Evolutionary conservation across 2,329 filamentous ascomycete genomes (phyloP).

Genomic region (Epichloe coenophiala): DNA sequence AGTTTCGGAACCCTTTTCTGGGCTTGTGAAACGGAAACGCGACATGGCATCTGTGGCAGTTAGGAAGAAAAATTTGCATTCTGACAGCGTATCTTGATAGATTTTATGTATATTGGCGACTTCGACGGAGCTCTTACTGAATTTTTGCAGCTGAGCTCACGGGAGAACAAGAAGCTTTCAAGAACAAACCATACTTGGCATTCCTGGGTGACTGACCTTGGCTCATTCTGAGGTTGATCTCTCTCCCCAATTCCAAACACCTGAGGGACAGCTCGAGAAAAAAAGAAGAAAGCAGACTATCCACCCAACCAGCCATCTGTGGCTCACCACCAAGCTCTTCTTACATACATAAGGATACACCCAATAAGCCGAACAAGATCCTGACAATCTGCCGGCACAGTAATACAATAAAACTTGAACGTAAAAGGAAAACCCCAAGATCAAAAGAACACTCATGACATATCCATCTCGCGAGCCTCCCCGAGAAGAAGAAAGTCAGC

Average conservation of each 20-base stretch:
- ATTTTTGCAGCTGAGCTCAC: no score
- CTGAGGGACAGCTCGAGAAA: not conserved
- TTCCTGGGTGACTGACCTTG: not conserved
- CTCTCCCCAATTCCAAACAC: not conserved
- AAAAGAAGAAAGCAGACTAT: not conserved
- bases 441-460: constrained; percentile 4
- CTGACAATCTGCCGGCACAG: not conserved
- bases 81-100: no score
- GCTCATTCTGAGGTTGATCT: not conserved
- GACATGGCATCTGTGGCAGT: not conserved
- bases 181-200: no score
- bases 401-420: not conserved
- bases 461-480: constrained; percentile 29
- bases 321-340: not conserved
- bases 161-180: no score
- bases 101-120: no score
- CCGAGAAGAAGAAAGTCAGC: constrained; percentile 47
- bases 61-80: no score
- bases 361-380: not conserved
- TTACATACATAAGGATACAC: not conserved
- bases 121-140: no score
- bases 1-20: constrained; percentile 52
- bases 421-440: not conserved
- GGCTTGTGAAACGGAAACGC: constrained; percentile 19
- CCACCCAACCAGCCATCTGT: not conserved